Evolutionary conservation across 768 basidiomycete species (phyloP).

Genomic region (Boletus vermiculosoides): DNA sequence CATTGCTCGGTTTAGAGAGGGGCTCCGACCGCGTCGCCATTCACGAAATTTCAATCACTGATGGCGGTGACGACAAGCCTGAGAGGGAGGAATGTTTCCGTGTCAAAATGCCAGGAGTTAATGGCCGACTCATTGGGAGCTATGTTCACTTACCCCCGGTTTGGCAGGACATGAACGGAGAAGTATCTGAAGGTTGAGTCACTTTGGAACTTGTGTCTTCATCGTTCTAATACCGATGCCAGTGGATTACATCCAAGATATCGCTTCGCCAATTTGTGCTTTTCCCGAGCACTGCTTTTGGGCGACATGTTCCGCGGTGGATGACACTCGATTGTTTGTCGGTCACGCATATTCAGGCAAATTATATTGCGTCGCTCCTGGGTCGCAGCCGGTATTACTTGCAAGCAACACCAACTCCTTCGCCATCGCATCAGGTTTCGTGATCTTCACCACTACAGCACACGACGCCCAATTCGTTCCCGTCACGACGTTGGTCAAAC

Average conservation of each 20-base stretch:
- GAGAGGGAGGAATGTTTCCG: conserved; percentile 6
- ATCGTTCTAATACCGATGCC: conserved; percentile 4
- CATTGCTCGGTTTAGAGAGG: conserved; percentile 41
- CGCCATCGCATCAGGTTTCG: conserved; percentile 65
- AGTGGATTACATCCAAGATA: conserved; percentile 24
- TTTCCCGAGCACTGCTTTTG: conserved; percentile 65
- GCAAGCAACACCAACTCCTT: conserved; percentile 69
- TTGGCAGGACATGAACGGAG: conserved; percentile 50
- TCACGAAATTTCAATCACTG: conserved; percentile 18
- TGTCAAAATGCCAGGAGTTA: conserved; percentile 34
- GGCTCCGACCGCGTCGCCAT: conserved; percentile 36
- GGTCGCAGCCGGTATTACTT: conserved; percentile 35
- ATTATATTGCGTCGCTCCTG: conserved; percentile 48
- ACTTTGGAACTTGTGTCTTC: not conserved
- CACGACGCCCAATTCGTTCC: conserved; percentile 82
- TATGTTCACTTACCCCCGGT: conserved; percentile 19
- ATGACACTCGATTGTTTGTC: conserved; percentile 42
- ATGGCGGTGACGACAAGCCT: not conserved
- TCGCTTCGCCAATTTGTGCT: conserved; percentile 27
- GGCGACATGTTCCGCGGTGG: conserved; percentile 30
- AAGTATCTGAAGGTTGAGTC: conserved; percentile 43
- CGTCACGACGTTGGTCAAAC: conserved; percentile 11
- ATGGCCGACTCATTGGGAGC: conserved; percentile 48
- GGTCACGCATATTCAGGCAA: conserved; percentile 68
- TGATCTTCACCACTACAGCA: conserved; percentile 80